Conservation (phyloP, 306 rosid genomes). For the Gastrolobium bilobum region DNA sequence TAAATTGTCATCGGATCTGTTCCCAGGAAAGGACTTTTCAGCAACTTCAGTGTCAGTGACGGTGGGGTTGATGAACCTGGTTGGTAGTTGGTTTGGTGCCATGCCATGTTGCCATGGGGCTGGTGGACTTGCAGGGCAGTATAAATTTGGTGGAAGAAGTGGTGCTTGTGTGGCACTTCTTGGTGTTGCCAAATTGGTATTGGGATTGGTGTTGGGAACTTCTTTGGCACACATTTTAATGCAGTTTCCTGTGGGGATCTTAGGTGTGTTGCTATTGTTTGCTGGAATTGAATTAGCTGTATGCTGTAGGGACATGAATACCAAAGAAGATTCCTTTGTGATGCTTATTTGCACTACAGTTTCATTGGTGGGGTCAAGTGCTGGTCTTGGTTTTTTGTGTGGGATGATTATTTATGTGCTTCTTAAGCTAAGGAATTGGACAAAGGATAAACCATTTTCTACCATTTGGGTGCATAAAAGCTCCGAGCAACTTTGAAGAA, state of each 20-base stretch:
- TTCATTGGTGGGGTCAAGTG: conserved; percentile 70
- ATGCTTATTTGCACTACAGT: conserved; percentile 65
- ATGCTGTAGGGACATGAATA: conserved; percentile 72
- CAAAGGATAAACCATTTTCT: conserved; percentile 42
- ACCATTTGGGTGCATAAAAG: conserved; percentile 41
- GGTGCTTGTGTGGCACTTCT: conserved; percentile 80
- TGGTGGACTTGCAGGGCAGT: conserved; percentile 82
- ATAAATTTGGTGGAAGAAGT: conserved; percentile 81
- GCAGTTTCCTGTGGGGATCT: conserved; percentile 65
- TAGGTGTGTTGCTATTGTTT: conserved; percentile 73
- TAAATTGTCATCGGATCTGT: conserved; percentile 71
- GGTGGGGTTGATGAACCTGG: conserved; percentile 73
- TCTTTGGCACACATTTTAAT: conserved; percentile 63
- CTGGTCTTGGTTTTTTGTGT: conserved; percentile 68
- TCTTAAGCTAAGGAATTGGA: conserved; percentile 61
- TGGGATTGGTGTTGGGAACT: conserved; percentile 70
- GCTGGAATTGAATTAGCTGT: conserved; percentile 80
- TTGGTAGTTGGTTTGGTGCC: conserved; percentile 86
- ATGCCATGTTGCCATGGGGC: conserved; percentile 86
- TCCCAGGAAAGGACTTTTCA: conserved; percentile 67
- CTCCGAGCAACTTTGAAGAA: not conserved
- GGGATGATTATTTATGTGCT: conserved; percentile 57
- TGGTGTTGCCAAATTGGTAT: conserved; percentile 61
- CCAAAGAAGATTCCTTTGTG: conserved; percentile 68
- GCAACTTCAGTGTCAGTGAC: conserved; percentile 68